phyloP scores from a whole-genome alignment of 23 red algal genomes.

The Chondrus crispus region DNA sequence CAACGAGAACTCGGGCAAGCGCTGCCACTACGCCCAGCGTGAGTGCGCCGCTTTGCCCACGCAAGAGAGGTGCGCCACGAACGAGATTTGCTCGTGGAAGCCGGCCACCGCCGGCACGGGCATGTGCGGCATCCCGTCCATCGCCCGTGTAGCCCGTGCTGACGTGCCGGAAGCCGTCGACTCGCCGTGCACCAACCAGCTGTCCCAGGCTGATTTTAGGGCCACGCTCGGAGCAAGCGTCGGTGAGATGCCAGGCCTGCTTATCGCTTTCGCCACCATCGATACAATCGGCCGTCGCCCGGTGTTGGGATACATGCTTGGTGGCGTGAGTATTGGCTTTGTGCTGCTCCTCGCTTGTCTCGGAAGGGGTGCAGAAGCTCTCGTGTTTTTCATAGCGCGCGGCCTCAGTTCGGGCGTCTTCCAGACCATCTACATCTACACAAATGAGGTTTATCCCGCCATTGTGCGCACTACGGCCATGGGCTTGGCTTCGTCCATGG shows the following conservation, averaged over 20 bases:
- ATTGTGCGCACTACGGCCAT: constrained; percentile 38
- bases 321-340: not conserved
- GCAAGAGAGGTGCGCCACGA: not conserved
- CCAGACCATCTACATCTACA: constrained; percentile 51
- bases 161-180: not conserved
- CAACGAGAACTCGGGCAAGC: constrained; percentile 8
- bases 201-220: constrained; percentile 25
- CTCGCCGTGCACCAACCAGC: constrained; percentile 9
- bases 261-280: constrained; percentile 16
- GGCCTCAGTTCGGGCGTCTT: constrained; percentile 27
- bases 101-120: not conserved
- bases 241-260: constrained; percentile 45
- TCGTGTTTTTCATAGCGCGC: constrained; percentile 40
- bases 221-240: constrained; percentile 31
- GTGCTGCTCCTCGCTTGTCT: constrained; percentile 26
- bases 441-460: constrained; percentile 55
- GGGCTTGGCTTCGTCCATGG: constrained; percentile 31
- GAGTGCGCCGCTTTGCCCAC: not conserved
- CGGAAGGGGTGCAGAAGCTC: constrained; percentile 7
- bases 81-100: constrained; percentile 21
- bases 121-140: not conserved
- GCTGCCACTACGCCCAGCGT: constrained; percentile 9
- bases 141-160: not conserved
- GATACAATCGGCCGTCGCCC: constrained; percentile 56
- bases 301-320: constrained; percentile 32